Base-by-base conservation (phyloP, 2,329 filamentous ascomycete species). In the Paraphoma sp. region DNA sequence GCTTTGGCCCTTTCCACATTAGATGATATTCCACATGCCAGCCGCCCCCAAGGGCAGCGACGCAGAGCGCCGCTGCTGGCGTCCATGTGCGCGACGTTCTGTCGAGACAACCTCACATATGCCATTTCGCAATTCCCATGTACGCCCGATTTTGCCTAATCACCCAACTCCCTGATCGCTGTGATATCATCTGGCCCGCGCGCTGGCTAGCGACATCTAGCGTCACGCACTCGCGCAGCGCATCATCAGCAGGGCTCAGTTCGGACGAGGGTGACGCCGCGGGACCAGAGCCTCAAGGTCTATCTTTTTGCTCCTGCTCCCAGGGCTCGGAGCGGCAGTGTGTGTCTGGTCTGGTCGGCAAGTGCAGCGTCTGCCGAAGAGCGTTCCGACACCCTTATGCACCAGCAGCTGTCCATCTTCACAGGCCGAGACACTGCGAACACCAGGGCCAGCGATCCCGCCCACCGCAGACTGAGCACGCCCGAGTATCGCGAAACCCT, bases 381-480 rank as follows among this genome's bases (percentile, higher is more conserved):
- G 38, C 41, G 45, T 42, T 46, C 51, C 12, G 36, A 51, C 53
- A 51, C 48, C 48, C 54, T 50, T 53, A 63, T 63, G 61, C 53
- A 45, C 45, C 53, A 57, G 56, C 56, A 51, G 52, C 58, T 49
- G 23, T 64, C 63, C 57, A 62, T 64, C 53, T 62, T 64, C 51
- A 62, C 62, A 56, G 60, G 58, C 38, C 53, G 36, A 56, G 47
- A 57, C 52, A 48, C 62, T 43, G 47, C 62, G 45, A 54, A 56
- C 33, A 33, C 23, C 23, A 23, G 23, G 23, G 23, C 5, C 23
- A 23, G 53, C 50, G 38, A 53, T 23, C 17, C 4, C 36, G 55
- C 53, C 45, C 45, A 2, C 2, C 33, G 33, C 33, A 36, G 33
- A 36, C 10, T 10, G 33, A 36, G 33, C 33, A 10, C 33, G 33